phyloP scores from a whole-genome alignment of 1,139 yeast species.

The Geotrichum europaeum region DNA sequence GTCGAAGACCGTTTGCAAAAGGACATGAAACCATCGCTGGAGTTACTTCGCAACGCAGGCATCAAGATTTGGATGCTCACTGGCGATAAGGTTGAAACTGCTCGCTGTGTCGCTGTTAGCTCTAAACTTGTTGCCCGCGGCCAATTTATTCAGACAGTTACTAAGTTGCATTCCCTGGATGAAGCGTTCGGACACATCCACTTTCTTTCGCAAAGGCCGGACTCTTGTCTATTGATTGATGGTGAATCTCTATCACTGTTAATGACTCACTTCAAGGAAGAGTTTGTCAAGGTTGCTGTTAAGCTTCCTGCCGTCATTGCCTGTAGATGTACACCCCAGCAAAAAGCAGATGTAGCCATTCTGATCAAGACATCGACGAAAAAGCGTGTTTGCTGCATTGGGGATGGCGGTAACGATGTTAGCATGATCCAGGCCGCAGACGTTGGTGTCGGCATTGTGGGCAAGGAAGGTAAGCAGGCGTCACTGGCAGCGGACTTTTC shows the following conservation, averaged over 20 bases:
- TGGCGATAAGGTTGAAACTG: constrained; percentile 98
- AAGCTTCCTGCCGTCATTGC: constrained; percentile 89
- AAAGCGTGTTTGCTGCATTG: constrained; percentile 92
- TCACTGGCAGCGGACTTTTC: constrained; percentile 96
- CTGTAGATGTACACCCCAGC: constrained; percentile 98
- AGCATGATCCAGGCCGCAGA: constrained; percentile 99
- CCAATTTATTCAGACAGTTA: constrained; percentile 82
- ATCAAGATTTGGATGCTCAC: constrained; percentile 98
- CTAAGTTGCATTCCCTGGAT: constrained; percentile 43
- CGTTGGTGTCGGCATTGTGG: constrained; percentile 98
- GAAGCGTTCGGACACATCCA: constrained; percentile 69
- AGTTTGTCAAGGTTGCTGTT: constrained; percentile 73
- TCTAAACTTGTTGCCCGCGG: constrained; percentile 90
- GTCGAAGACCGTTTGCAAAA: constrained; percentile 93
- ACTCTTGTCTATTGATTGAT: constrained; percentile 81
- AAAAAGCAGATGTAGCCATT: constrained; percentile 90
- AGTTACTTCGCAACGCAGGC: constrained; percentile 90
- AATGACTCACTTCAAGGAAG: constrained; percentile 55
- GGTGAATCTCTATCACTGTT: constrained; percentile 82
- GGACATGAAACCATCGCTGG: constrained; percentile 88
- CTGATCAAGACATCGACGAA: constrained; percentile 73
- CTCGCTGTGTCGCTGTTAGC: constrained; percentile 91
- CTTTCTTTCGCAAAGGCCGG: constrained; percentile 54
- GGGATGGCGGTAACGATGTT: constrained; percentile 99
- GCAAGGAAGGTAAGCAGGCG: constrained; percentile 97